A percentile compares a stretch with the other conserved stretches of the same genome.
phyloP scores from a whole-genome alignment of 2,329 filamentous ascomycete species.

The Aspergillus sp. region DNA sequence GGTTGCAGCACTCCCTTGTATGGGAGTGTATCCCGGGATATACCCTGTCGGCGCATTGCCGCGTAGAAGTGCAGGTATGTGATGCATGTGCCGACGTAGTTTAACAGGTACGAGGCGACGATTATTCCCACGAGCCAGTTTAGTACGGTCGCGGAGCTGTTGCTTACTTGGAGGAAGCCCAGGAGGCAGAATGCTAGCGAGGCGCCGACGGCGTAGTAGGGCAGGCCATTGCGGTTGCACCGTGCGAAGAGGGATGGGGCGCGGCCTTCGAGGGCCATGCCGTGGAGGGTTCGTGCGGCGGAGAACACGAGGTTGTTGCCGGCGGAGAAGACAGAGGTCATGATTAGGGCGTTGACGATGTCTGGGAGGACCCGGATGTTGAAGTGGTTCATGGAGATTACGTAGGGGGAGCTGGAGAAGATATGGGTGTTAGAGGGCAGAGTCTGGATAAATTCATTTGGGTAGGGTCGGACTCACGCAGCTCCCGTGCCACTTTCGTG shows the following conservation, averaged over 20 bases:
- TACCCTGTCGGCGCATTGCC: constrained; percentile 65
- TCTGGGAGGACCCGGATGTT: constrained; percentile 63
- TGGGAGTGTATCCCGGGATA: constrained; percentile 66
- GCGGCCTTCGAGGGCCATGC: constrained; percentile 64
- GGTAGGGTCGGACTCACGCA: constrained; percentile 35
- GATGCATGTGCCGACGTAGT: constrained; percentile 59
- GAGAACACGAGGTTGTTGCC: constrained; percentile 67
- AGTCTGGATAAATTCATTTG: background rate
- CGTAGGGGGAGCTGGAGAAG: constrained; percentile 57
- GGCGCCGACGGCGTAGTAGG: constrained; percentile 66
- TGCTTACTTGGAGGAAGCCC: constrained; percentile 70
- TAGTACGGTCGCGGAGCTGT: constrained; percentile 64
- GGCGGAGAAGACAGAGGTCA: constrained; percentile 66
- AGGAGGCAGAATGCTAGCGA: constrained; percentile 68
- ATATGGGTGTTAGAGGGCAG: background rate
- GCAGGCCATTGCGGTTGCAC: constrained; percentile 65
- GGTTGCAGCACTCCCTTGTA: constrained; percentile 70
- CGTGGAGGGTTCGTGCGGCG: constrained; percentile 64
- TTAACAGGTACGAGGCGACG: constrained; percentile 32
- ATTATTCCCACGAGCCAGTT: constrained; percentile 36
- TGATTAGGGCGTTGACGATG: constrained; percentile 68
- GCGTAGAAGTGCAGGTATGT: constrained; percentile 72
- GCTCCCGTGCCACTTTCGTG: constrained; percentile 57
- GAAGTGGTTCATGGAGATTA: constrained; percentile 64
- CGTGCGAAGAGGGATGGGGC: constrained; percentile 50